Evolutionary conservation across 2,329 filamentous ascomycete species (phyloP), one percentile per base, ranked within the genome.

Genomic region (Tolypocladium pustulatum): DNA sequence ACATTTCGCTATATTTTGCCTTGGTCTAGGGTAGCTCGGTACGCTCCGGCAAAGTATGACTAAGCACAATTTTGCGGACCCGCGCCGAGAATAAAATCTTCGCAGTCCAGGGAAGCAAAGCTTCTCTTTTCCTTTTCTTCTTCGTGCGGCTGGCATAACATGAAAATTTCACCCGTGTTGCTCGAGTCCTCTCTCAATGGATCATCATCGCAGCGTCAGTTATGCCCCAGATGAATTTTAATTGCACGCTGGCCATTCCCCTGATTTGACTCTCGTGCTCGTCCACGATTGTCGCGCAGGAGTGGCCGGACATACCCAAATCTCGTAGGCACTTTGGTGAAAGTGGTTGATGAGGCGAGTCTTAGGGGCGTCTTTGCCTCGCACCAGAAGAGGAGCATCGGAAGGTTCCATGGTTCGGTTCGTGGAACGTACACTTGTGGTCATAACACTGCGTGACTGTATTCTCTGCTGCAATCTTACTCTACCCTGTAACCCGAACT

Each of bases 61-160:
- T 64, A 43, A 65, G 54, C 4, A 58, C 63, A 15, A 71, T 55
- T 56, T 34, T 36, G 40, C 20, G 55, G 38, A 56, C 37, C 55
- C 32, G n/a, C 36, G 54, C 32, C 2, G 57, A 38, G 57, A 56
- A 69, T 71, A 73, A 73, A 72, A 71, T 61, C 64, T 62, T 63
- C 62, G 53, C 60, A 34, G 56, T 58, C 55, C 59, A 55, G 36
- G 30, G n/a, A 65, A 69, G 65, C 64, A 46, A 0, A 56, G 62
- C 68, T 68, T 67, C 68, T 69, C 70, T 73, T 73, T 75, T 75
- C 68, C 76, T 83, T 82, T 79, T 77, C 76, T 81, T 82, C 84
- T 81, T 90, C 79, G 87, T 91, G 88, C 88, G 88, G 88, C 87
- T 78, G 85, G 85, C 84, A 86, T 84, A 80, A 86, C 82, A 76